Percentiles rank a stretch among this genome's conserved stretches.
These are phyloP conservation scores for Glarea lozoyensis DNA, from an alignment of 495 filamentous ascomycete species.

Conservation along the genomic window DNA sequence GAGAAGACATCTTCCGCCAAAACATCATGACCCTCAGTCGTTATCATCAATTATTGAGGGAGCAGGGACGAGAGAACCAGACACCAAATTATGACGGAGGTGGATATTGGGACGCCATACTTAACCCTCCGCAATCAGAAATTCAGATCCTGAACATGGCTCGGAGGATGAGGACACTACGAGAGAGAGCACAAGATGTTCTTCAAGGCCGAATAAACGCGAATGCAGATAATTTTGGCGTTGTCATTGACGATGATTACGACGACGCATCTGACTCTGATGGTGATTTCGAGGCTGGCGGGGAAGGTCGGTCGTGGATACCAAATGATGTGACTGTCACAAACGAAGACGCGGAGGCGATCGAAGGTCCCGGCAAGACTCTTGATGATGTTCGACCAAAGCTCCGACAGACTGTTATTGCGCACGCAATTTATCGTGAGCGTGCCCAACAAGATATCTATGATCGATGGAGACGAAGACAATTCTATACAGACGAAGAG, in stretches of 20 bases:
- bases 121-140: slow-evolving; percentile 15
- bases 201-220: background rate
- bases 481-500: slow-evolving; percentile 76
- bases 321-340: slow-evolving; percentile 13
- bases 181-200: slow-evolving; percentile 1
- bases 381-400: slow-evolving; percentile 10
- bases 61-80: background rate
- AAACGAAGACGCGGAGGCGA: slow-evolving; percentile 22
- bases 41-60: background rate
- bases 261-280: slow-evolving; percentile 21
- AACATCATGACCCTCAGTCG: slow-evolving; percentile 2
- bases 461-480: slow-evolving; percentile 63
- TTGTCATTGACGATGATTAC: background rate
- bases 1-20: slow-evolving; percentile 28
- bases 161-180: slow-evolving; percentile 1
- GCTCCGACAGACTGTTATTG: slow-evolving; percentile 10
- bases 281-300: slow-evolving; percentile 13
- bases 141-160: slow-evolving; percentile 7
- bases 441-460: slow-evolving; percentile 45
- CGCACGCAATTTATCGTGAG: slow-evolving; percentile 11
- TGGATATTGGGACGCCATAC: slow-evolving; percentile 18
- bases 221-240: slow-evolving; percentile 1
- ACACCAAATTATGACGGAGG: background rate
- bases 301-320: slow-evolving; percentile 9
- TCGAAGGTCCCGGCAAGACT: slow-evolving; percentile 16